A percentile compares a stretch with the other conserved stretches of the same genome.
phyloP scores from a whole-genome alignment of 805 yeast species.

The Dipodascus albidus region DNA sequence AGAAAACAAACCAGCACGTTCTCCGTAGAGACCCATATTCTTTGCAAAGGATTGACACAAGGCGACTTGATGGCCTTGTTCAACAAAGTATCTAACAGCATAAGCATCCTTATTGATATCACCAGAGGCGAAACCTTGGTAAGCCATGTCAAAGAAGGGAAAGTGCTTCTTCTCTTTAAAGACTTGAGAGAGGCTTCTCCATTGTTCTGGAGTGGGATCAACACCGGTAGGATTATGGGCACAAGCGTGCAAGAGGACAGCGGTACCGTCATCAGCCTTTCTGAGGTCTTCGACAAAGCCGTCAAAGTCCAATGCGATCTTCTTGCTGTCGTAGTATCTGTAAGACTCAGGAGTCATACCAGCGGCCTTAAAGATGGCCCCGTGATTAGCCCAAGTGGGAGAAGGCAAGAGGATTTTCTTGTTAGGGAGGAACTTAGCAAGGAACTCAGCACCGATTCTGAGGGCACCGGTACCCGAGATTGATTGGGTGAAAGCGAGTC shows the following conservation, averaged over 20 bases:
- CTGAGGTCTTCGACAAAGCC: conserved; percentile 50
- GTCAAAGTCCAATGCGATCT: conserved; percentile 53
- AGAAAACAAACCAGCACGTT: conserved; percentile 80
- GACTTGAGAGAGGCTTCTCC: conserved; percentile 64
- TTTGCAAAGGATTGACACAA: conserved; percentile 91
- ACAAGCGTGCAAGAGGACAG: conserved; percentile 80
- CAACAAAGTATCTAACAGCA: conserved; percentile 35
- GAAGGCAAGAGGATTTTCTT: conserved; percentile 58
- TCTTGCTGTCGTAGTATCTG: conserved; percentile 54
- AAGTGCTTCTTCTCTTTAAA: conserved; percentile 47
- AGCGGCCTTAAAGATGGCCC: conserved; percentile 62
- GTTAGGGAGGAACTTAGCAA: conserved; percentile 46
- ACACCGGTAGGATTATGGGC: conserved; percentile 97
- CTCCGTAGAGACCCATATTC: conserved; percentile 92
- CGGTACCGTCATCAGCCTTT: conserved; percentile 44
- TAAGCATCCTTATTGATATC: conserved; percentile 62
- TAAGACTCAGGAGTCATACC: conserved; percentile 54
- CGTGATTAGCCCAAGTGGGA: conserved; percentile 94
- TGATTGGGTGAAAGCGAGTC: conserved; percentile 79
- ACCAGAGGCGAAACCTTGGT: conserved; percentile 92
- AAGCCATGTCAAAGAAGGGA: conserved; percentile 87
- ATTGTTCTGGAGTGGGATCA: conserved; percentile 73
- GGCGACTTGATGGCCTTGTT: conserved; percentile 29
- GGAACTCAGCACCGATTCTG: conserved; percentile 71
- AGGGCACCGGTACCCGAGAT: conserved; percentile 94